phyloP scores from a whole-genome alignment of 768 basidiomycete genomes.

The Rhodotorula babjevae region DNA sequence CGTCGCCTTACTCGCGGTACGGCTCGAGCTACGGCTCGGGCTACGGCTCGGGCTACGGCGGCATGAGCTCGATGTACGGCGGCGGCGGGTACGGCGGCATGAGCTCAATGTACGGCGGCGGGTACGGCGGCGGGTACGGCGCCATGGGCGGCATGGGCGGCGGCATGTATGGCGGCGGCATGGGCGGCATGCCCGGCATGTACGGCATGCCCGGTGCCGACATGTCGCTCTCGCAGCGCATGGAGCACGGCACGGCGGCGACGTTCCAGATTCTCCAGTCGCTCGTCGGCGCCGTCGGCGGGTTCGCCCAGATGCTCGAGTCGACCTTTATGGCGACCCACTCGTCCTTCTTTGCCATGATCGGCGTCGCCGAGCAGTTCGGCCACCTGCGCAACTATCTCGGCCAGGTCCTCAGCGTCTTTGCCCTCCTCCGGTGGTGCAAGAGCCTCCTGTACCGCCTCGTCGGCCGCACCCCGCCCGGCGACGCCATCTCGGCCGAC shows the following conservation, averaged over 20 bases:
- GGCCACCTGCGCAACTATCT: conserved; percentile 83
- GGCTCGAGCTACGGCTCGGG: conserved; percentile 40
- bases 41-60: conserved; percentile 26
- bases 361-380: conserved; percentile 92
- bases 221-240: conserved; percentile 69
- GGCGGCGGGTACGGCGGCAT: conserved; percentile 52
- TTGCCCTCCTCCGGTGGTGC: conserved; percentile 83
- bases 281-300: conserved; percentile 89
- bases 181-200: conserved; percentile 49
- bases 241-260: conserved; percentile 81
- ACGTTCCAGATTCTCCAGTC: conserved; percentile 91
- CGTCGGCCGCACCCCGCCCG: conserved; percentile 48
- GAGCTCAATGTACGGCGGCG: conserved; percentile 40
- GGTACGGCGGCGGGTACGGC: conserved; percentile 27
- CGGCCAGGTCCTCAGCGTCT: conserved; percentile 86
- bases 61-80: neutral
- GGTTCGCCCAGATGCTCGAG: conserved; percentile 95
- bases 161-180: conserved; percentile 6
- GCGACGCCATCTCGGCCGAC: conserved; percentile 48
- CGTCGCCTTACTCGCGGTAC: conserved; percentile 50
- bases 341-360: conserved; percentile 57
- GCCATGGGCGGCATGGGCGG: neutral
- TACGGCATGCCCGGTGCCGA: conserved; percentile 47
- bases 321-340: conserved; percentile 81
- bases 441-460: conserved; percentile 58